Evolutionary conservation across 306 rosid species (phyloP), one percentile per base, ranked within the genome.

Genomic region (Gastrolobium bilobum): DNA sequence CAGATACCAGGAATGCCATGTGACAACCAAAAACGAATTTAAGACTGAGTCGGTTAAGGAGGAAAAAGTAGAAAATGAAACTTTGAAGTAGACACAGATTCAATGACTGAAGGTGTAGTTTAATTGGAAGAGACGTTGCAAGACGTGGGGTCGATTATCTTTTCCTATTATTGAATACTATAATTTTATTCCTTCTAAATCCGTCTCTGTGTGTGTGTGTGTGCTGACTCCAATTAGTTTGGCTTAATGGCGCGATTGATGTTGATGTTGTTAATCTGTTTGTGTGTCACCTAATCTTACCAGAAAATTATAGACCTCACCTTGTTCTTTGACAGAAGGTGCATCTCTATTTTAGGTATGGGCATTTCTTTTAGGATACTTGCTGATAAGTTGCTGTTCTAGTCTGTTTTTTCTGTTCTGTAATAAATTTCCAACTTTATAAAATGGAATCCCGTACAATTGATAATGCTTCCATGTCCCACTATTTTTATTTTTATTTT

Each of bases 1-100:
- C 86, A 86, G 96, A 79, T 64, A 79, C 89, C 82, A 82, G 4
- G 82, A 85, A 57, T 95, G 98, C 80, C 76, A 78, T 15, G 11
- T 47, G 9, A 65, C 75, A 14, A 14, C 67, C 29, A 79, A 76
- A 42, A 81, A 38, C 7, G 91, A 87, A 63, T 38, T 31, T 11
- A 86, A 88, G 64, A 56, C 54, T 2, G 85, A 70, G 0, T 20
- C 26, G 82, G 77, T 40, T 64, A 86, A 82, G 68, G 82, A 79
- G 46, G 47, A 64, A 34, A 84, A 63, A 51, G 39, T 37, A 26
- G 58, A 56, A 33, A 78, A 51, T 37, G 76, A 89, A 69, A 87
- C 80, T 73, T 33, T 52, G 62, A 84, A 86, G 71, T 66, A 71
- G 77, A 59, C 47, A 60, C 69, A 76, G 46, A 81, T 70, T 75